phyloP scores from a whole-genome alignment of 495 filamentous ascomycete species.

The Talaromyces wortmannii region DNA sequence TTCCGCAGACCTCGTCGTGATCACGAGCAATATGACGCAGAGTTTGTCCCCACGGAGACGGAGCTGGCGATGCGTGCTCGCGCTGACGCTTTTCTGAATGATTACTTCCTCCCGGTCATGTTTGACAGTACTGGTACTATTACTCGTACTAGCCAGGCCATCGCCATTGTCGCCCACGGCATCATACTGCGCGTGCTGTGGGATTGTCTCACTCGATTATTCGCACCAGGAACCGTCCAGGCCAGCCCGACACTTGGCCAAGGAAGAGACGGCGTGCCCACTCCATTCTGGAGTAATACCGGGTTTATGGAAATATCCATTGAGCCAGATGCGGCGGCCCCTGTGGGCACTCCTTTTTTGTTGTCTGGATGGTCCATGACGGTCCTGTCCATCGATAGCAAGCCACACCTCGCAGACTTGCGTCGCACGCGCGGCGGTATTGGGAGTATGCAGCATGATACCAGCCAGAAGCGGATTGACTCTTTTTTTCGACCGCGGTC shows the following conservation, averaged over 20 bases:
- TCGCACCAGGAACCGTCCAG: slow-evolving; percentile 33
- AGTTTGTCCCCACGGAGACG: slow-evolving; percentile 30
- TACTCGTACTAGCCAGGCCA: slow-evolving; percentile 13
- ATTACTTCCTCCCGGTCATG: slow-evolving; percentile 51
- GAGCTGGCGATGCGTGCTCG: slow-evolving; percentile 54
- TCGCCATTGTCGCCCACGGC: slow-evolving; percentile 75
- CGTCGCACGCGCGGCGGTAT: slow-evolving; percentile 68
- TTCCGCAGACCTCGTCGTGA: not conserved
- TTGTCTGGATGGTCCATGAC: slow-evolving; percentile 15
- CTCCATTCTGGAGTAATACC: slow-evolving; percentile 54
- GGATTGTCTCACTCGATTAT: slow-evolving; percentile 49
- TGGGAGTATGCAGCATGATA: slow-evolving; percentile 66
- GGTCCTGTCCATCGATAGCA: slow-evolving; percentile 35
- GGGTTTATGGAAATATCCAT: slow-evolving; percentile 51
- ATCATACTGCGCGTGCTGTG: slow-evolving; percentile 66
- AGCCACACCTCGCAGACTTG: slow-evolving; percentile 61
- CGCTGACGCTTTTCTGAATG: slow-evolving; percentile 54
- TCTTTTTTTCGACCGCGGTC: slow-evolving; percentile 55
- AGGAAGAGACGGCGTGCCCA: slow-evolving; percentile 21
- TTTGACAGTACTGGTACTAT: slow-evolving; percentile 15
- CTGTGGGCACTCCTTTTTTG: not conserved
- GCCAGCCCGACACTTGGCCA: slow-evolving; percentile 13
- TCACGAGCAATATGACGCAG: not conserved
- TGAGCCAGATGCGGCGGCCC: not conserved
- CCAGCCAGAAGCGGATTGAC: slow-evolving; percentile 63